phyloP scores from a whole-genome alignment of 2,329 filamentous ascomycete species.

The Hypoxylon rubiginosum region DNA sequence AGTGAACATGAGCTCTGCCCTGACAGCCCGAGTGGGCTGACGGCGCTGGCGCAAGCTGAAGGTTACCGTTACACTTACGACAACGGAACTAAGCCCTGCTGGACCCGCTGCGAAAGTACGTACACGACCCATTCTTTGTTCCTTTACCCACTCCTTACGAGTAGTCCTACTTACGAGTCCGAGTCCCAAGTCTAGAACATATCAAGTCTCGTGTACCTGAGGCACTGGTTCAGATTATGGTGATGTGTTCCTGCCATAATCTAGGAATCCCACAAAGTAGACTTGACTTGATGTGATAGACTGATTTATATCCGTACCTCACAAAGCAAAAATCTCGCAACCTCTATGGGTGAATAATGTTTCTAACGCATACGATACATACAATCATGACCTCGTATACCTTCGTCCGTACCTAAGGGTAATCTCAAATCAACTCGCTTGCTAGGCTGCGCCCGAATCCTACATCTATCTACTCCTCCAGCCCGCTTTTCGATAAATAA shows the following conservation, averaged over 20 bases:
- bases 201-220: background rate
- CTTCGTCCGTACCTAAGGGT: too few relatives aligned
- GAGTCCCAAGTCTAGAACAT: background rate
- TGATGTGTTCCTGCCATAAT: background rate
- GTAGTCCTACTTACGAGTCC: too few relatives aligned
- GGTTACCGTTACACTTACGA: conserved; percentile 14
- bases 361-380: background rate
- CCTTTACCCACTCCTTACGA: background rate
- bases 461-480: background rate
- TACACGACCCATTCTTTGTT: background rate
- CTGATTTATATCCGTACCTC: background rate
- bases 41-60: conserved; percentile 2
- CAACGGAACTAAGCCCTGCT: conserved; percentile 33
- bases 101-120: background rate
- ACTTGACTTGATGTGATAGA: too few relatives aligned
- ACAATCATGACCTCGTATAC: background rate
- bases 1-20: conserved; percentile 20
- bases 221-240: background rate
- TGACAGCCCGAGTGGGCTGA: conserved; percentile 1
- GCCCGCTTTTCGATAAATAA: background rate
- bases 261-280: background rate
- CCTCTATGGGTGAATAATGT: background rate
- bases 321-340: background rate
- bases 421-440: background rate
- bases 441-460: background rate